A percentile compares a stretch with the other conserved stretches of the same genome.
Conservation (phyloP, 495 filamentous ascomycete genomes). For the Tuber umbilicatum region DNA sequence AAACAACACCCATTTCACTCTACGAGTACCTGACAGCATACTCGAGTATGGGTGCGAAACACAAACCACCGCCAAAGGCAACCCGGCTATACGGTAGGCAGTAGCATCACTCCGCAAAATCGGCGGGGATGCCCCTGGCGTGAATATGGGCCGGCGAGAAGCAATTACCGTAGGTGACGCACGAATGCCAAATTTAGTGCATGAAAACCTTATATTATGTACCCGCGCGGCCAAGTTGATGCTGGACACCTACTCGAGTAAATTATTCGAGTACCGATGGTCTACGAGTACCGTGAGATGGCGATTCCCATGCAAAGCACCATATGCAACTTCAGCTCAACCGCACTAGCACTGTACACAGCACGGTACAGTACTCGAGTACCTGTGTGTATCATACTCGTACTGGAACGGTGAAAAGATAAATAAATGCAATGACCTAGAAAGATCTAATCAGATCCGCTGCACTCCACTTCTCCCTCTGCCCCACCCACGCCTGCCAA, state of each 20-base stretch:
- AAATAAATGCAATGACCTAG: neutral
- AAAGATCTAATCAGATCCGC: neutral
- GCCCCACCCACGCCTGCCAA: neutral
- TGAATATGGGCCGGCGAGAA: neutral
- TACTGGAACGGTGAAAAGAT: neutral
- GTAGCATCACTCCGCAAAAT: neutral
- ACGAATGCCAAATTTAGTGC: neutral
- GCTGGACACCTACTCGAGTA: too few species aligned
- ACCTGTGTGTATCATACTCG: too few species aligned
- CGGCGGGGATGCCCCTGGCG: neutral
- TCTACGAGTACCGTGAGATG: too few species aligned
- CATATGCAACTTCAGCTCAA: too few species aligned
- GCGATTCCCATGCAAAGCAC: too few species aligned
- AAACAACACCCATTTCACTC: neutral
- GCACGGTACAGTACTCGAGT: too few species aligned
- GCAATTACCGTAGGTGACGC: neutral
- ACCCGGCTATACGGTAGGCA: neutral
- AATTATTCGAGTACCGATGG: too few species aligned
- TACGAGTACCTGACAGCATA: neutral
- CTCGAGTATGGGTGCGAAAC: neutral
- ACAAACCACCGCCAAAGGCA: neutral
- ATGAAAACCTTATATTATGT: neutral
- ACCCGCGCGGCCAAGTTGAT: neutral
- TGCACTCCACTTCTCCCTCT: neutral
- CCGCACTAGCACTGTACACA: too few species aligned